Evolutionary conservation across 2,329 filamentous ascomycete species (phyloP).

Genomic region (Ceratocystis papillata): DNA sequence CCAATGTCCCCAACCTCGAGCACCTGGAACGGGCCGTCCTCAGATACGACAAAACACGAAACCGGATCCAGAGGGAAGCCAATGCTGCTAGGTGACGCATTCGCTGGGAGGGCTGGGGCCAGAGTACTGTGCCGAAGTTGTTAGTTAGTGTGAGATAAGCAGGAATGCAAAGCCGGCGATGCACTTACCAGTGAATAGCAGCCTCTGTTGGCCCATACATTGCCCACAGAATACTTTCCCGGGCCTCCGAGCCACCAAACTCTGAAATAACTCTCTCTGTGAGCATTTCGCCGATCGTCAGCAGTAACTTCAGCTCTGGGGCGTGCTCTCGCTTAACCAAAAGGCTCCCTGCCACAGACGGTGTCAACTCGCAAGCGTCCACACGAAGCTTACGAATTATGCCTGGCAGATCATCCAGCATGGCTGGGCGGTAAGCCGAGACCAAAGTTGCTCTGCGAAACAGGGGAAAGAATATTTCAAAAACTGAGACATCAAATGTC

Average conservation of each 20-base stretch:
- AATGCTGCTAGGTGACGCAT: slow-evolving; percentile 55
- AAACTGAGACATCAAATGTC: slow-evolving; percentile 89
- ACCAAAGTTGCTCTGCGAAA: slow-evolving; percentile 64
- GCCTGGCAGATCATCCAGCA: slow-evolving; percentile 64
- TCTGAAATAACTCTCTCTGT: slow-evolving; percentile 65
- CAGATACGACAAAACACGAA: slow-evolving; percentile 58
- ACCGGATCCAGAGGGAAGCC: slow-evolving; percentile 72
- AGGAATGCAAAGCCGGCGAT: background rate
- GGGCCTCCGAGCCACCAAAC: slow-evolving; percentile 52
- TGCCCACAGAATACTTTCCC: slow-evolving; percentile 62
- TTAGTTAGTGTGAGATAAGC: slow-evolving; percentile 6
- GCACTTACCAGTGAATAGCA: slow-evolving; percentile 63
- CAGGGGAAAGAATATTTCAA: slow-evolving; percentile 86
- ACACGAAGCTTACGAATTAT: slow-evolving; percentile 55
- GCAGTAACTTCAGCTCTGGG: slow-evolving; percentile 56
- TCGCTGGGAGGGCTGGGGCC: slow-evolving; percentile 49
- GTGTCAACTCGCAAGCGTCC: slow-evolving; percentile 81
- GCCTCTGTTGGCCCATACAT: slow-evolving; percentile 95
- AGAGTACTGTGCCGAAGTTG: slow-evolving; percentile 49
- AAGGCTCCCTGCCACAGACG: slow-evolving; percentile 72
- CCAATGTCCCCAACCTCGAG: slow-evolving; percentile 58
- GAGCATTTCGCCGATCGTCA: slow-evolving; percentile 92
- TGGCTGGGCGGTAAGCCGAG: slow-evolving; percentile 53
- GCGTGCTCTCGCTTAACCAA: slow-evolving; percentile 56
- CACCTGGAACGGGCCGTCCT: slow-evolving; percentile 40